Evolutionary conservation across 495 filamentous ascomycete genomes (phyloP).

Genomic region (Annulohypoxylon maeteangense): DNA sequence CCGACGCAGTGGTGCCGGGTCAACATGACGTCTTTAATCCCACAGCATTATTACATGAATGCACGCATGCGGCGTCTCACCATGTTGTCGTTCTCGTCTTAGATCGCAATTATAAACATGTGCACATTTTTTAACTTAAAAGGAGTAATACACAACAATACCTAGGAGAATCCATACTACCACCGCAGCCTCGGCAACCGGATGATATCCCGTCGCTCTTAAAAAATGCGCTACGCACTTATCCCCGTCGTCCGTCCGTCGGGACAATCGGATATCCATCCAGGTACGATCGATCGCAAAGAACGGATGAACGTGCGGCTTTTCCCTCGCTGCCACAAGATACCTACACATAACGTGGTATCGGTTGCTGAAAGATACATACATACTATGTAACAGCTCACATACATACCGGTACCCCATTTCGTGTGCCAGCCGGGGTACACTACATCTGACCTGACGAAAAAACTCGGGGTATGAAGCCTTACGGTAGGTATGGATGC

Average conservation of each 20-base stretch:
- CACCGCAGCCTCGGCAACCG: constrained; percentile 8
- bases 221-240: neutral
- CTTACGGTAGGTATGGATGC: neutral
- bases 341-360: neutral
- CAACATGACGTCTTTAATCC: constrained; percentile 35
- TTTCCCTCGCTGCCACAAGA: neutral
- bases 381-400: too few relatives aligned
- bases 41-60: constrained; percentile 21
- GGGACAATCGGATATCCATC: neutral
- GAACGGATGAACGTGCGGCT: neutral
- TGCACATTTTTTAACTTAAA: neutral
- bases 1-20: constrained; percentile 31
- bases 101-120: neutral
- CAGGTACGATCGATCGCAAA: neutral
- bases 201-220: constrained; percentile 7
- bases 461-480: constrained; percentile 6
- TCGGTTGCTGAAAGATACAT: too few relatives aligned
- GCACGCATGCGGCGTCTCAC: constrained; percentile 20
- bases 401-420: neutral
- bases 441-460: neutral
- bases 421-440: neutral
- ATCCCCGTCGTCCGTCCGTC: neutral
- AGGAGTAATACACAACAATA: neutral
- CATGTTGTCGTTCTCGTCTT: constrained; percentile 18
- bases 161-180: neutral